Base-by-base conservation (phyloP, 306 rosid genomes). In the Abrus precatorius region DNA sequence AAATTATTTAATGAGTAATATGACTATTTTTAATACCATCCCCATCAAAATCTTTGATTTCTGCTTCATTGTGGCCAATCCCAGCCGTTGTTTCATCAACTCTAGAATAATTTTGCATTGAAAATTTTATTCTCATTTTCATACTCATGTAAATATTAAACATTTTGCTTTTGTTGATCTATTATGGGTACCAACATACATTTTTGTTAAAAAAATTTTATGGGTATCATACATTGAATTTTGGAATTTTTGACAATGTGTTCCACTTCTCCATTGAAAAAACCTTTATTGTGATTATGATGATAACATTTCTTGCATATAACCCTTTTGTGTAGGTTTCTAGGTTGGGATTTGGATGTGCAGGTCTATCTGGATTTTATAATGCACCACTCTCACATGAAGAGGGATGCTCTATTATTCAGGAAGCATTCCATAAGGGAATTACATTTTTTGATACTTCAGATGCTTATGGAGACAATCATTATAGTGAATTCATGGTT, bases 291-390 rank as follows among this genome's bases (percentile, higher is more conserved):
- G 48, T 44, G 7, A 44, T 44, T 36, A 36, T 36, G 2, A 36
- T 36, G 40, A 36, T 36, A 36, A 36, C 40, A 0, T 0, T 36
- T 36, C 40, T 36, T 5, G 27, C 28, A 4, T 52, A 47, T 64
- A 47, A 20, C 52, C 66, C 38, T 14, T 50, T 53, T 40, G 44
- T 81, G 81, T 83, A 94, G 97, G 97, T 94, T 69, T 89, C 98
- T 28, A 86, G 84, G 84, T 33, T 94, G 87, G 97, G 97, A 11
- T 94, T 87, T 85, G 98, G 98, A 78, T 94, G 97, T 80, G 93
- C 36, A 9, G 97, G 94, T 54, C 79, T 89, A 30, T 88, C 92
- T 9, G 98, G 97, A 62, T 74, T 83, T 57, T 88, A 85, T 77
- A 88, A 81, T 56, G 81, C 79, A 36, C 97, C 97, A 33, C 90